phyloP scores from a whole-genome alignment of 345 rosid genomes.

The Gossypium stocksii region DNA sequence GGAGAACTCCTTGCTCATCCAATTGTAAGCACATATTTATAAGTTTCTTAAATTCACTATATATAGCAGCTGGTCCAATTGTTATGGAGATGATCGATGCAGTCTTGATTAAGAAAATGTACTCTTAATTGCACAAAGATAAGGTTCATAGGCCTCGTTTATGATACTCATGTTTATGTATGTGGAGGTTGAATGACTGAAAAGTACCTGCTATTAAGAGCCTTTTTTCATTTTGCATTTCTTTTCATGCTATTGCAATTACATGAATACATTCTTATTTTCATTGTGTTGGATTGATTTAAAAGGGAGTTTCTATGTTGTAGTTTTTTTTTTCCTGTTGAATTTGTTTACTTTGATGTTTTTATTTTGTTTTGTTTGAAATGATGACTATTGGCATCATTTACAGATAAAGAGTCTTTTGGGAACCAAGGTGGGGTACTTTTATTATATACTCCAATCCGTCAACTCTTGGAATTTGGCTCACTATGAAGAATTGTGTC shows the following conservation, averaged over 20 bases:
- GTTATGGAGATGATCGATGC: too few relatives aligned
- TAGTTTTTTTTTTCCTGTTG: background rate
- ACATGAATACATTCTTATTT: background rate
- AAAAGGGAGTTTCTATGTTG: background rate
- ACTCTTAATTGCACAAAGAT: too few relatives aligned
- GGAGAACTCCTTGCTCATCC: too few relatives aligned
- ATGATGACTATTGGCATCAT: slow-evolving; percentile 17
- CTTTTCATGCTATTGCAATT: background rate
- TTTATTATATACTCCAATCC: slow-evolving; percentile 88
- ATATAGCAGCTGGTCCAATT: too few relatives aligned
- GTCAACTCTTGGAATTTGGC: slow-evolving; percentile 83
- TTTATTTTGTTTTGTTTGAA: background rate
- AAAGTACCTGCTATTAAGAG: too few relatives aligned
- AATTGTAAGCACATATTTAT: too few relatives aligned
- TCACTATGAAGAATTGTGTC: slow-evolving; percentile 82
- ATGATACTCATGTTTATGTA: too few relatives aligned
- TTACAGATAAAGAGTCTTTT: slow-evolving; percentile 84
- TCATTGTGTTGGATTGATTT: background rate
- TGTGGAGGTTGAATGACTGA: too few relatives aligned
- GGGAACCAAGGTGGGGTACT: slow-evolving; percentile 90
- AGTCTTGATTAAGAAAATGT: too few relatives aligned
- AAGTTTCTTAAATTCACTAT: too few relatives aligned
- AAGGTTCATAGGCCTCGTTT: too few relatives aligned
- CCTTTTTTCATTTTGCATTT: background rate
- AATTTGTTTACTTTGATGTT: background rate